Evolutionary conservation across 257 asterid species (phyloP).

Genomic region (Nicotiana otophora): DNA sequence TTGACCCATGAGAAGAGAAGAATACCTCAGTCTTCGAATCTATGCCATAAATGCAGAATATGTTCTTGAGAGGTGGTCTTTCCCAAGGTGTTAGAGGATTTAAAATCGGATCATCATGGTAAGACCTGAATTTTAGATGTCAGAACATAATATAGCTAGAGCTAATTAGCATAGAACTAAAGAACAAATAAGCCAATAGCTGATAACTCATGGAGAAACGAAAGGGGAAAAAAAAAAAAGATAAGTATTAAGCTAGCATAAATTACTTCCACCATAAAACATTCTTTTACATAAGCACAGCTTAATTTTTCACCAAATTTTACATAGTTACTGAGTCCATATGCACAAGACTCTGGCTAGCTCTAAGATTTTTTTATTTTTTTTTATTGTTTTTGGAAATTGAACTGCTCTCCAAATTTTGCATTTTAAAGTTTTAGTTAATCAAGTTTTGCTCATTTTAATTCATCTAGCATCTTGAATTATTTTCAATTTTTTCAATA

Average conservation of each 20-base stretch:
- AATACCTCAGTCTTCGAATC: conserved; percentile 93
- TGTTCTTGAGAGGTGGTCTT: conserved; percentile 97
- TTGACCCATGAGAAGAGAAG: conserved; percentile 12
- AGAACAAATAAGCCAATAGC: background rate
- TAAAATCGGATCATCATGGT: conserved; percentile 87
- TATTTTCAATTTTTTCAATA: background rate
- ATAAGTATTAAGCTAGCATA: background rate
- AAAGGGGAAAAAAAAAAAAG: background rate
- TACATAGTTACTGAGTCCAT: background rate
- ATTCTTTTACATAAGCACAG: background rate
- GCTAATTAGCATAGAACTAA: background rate
- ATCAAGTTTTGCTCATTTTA: background rate
- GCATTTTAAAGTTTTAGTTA: background rate
- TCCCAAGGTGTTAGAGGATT: conserved; percentile 99
- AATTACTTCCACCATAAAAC: background rate
- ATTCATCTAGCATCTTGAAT: background rate
- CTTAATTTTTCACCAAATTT: background rate
- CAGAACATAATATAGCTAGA: conserved; percentile 8
- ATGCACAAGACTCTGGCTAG: background rate
- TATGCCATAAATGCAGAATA: conserved; percentile 86
- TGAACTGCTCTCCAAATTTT: background rate
- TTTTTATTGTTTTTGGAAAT: too few relatives aligned
- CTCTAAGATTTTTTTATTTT: background rate
- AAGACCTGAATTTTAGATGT: conserved; percentile 50
- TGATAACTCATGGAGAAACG: background rate